A percentile compares a stretch with the other conserved stretches of the same genome.
Conservation (phyloP, 2,329 filamentous ascomycete genomes). For the Cladosporium velox region DNA sequence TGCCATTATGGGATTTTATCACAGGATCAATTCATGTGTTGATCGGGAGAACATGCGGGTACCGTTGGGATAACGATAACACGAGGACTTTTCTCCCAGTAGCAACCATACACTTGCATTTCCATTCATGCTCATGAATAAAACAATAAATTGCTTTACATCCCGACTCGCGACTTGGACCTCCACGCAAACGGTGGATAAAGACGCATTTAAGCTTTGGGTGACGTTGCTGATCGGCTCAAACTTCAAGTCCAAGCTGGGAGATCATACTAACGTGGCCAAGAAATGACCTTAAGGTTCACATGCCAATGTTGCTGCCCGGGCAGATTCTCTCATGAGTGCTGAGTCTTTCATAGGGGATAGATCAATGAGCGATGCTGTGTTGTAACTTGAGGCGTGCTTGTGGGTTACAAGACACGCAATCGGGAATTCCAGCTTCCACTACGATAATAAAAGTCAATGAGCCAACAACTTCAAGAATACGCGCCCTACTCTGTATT, state of each 20-base stretch:
- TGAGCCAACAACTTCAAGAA: not conserved
- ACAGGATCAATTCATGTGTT: not conserved
- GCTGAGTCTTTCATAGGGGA: not conserved
- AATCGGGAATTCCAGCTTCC: not conserved
- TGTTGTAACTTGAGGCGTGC: too few species aligned
- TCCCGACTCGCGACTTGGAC: not conserved
- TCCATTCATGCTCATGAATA: not conserved
- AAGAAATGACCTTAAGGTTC: not conserved
- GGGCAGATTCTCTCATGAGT: not conserved
- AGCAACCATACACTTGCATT: not conserved
- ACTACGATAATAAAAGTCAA: not conserved
- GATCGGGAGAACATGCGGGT: not conserved
- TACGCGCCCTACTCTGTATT: too few species aligned
- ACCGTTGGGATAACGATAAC: not conserved
- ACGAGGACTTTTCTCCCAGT: not conserved
- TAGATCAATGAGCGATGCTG: not conserved
- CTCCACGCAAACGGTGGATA: not conserved
- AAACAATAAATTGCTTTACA: not conserved
- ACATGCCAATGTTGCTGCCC: not conserved
- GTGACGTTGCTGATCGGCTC: not conserved
- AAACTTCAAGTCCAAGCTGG: not conserved
- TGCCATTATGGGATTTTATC: not conserved
- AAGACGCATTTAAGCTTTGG: not conserved
- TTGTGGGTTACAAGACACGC: too few species aligned
- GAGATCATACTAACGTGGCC: not conserved